Percentiles rank a stretch among this genome's conserved stretches.
phyloP scores from a whole-genome alignment of 805 yeast species.

The Jamesozyma hellenica region DNA sequence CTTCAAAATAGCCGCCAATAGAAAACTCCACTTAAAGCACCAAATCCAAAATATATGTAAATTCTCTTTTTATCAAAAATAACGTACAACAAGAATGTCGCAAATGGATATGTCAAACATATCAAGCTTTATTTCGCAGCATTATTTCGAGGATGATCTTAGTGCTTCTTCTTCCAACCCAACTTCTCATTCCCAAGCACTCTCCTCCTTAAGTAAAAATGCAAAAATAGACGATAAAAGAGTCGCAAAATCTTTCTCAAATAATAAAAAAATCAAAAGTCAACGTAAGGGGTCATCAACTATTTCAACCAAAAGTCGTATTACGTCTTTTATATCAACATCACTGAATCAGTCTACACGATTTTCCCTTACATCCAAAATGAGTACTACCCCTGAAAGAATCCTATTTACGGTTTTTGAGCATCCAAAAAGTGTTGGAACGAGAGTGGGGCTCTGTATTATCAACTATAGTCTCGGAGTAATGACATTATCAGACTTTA shows the following conservation, averaged over 20 bases:
- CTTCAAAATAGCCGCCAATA: too few species aligned
- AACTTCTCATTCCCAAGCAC: not conserved
- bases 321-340: not conserved
- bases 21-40: too few species aligned
- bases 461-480: constrained; percentile 32
- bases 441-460: constrained; percentile 34
- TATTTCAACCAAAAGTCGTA: too few species aligned
- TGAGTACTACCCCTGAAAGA: constrained; percentile 5
- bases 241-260: too few species aligned
- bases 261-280: too few species aligned
- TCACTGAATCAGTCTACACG: not conserved
- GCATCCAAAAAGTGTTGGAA: constrained; percentile 15
- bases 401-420: constrained; percentile 26
- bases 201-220: too few species aligned
- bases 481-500: constrained; percentile 29
- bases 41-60: too few species aligned
- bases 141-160: constrained; percentile 4
- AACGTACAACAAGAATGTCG: too few species aligned
- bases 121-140: constrained; percentile 11
- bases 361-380: not conserved
- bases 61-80: too few species aligned
- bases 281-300: too few species aligned
- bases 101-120: constrained; percentile 9
- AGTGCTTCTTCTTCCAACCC: not conserved
- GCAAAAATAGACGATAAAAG: too few species aligned